A percentile compares a stretch with the other conserved stretches of the same genome.
phyloP scores from a whole-genome alignment of 2,329 filamentous ascomycete genomes.

The Xylogone sp. region DNA sequence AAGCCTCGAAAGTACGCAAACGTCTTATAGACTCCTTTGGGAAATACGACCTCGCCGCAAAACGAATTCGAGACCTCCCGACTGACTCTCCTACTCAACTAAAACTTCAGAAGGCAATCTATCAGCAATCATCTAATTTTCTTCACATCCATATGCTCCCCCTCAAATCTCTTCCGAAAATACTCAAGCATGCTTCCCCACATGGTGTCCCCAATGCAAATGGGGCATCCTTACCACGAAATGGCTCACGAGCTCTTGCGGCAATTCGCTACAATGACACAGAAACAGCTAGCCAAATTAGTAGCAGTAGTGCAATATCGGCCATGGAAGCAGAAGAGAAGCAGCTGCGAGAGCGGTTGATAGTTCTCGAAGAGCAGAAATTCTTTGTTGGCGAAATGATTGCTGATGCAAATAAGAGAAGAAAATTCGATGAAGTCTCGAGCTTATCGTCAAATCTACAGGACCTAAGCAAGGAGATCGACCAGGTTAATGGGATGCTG shows the following conservation, averaged over 20 bases:
- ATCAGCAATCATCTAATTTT: slow-evolving; percentile 66
- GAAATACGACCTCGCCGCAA: slow-evolving; percentile 66
- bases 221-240: slow-evolving; percentile 8
- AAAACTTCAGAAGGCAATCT: slow-evolving; percentile 63
- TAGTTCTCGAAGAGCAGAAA: slow-evolving; percentile 69
- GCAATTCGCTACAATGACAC: slow-evolving; percentile 56
- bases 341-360: slow-evolving; percentile 61
- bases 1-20: slow-evolving; percentile 68
- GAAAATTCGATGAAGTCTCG: slow-evolving; percentile 67
- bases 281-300: slow-evolving; percentile 44
- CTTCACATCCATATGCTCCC: slow-evolving; percentile 74
- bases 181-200: slow-evolving; percentile 60
- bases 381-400: slow-evolving; percentile 72
- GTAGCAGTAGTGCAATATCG: slow-evolving; percentile 55
- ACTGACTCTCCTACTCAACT: slow-evolving; percentile 60
- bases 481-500: slow-evolving; percentile 55
- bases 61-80: slow-evolving; percentile 63
- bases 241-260: slow-evolving; percentile 41
- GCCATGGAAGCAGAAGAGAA: slow-evolving; percentile 68
- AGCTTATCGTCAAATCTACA: slow-evolving; percentile 61
- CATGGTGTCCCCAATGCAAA: slow-evolving; percentile 40
- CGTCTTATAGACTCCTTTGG: slow-evolving; percentile 68
- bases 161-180: slow-evolving; percentile 55
- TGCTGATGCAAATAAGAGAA: slow-evolving; percentile 60
- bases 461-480: slow-evolving; percentile 63